Percentiles rank a stretch among this genome's conserved stretches.
These are phyloP conservation scores for Pichia thaimueangensis DNA, from an alignment of 805 yeast species.

Conservation along the genomic window DNA sequence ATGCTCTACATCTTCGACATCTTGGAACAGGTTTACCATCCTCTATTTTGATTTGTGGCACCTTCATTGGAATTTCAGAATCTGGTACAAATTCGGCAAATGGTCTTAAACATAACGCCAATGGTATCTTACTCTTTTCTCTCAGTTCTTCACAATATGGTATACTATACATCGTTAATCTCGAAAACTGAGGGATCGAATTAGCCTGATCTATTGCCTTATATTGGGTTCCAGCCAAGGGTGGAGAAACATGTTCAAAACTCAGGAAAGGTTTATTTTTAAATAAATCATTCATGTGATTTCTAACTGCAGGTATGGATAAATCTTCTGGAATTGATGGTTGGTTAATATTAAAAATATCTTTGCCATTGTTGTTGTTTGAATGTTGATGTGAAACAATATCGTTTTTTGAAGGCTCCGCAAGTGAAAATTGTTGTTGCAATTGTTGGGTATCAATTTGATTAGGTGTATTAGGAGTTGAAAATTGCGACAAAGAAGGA, in stretches of 20 bases:
- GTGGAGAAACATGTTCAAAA: conserved; percentile 74
- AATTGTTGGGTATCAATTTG: background rate
- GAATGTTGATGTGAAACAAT: background rate
- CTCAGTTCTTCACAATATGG: conserved; percentile 72
- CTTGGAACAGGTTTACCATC: conserved; percentile 67
- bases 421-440: background rate
- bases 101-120: conserved; percentile 78
- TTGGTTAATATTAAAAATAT: conserved; percentile 8
- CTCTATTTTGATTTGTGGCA: conserved; percentile 64
- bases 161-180: conserved; percentile 74
- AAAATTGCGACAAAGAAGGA: background rate
- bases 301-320: conserved; percentile 33
- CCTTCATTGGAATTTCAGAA: conserved; percentile 37
- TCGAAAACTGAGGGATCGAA: conserved; percentile 71
- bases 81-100: conserved; percentile 55
- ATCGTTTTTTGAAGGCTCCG: background rate
- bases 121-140: conserved; percentile 65
- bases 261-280: conserved; percentile 52
- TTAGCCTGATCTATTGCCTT: conserved; percentile 75
- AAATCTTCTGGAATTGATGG: conserved; percentile 21
- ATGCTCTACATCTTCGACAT: conserved; percentile 87
- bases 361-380: background rate
- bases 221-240: conserved; percentile 69
- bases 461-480: background rate
- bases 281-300: conserved; percentile 29